Base-by-base conservation (phyloP, 805 yeast species). In the Candida wancherniae region DNA sequence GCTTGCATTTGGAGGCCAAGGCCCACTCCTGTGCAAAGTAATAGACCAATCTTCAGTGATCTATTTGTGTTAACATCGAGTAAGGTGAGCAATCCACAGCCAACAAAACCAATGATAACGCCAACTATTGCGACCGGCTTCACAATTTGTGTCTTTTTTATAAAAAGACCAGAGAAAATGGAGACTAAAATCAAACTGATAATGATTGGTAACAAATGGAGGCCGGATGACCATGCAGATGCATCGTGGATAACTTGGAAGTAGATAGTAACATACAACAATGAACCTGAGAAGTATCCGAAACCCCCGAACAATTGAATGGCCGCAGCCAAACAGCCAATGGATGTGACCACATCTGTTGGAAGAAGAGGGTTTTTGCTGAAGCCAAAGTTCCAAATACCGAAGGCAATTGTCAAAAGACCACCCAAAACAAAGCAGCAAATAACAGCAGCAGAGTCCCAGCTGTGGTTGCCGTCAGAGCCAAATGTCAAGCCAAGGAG, bases 1-100 rank as follows among this genome's bases (percentile, higher is more conserved):
- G 73, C 53, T 47, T 73, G 78, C 45, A 71, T 52, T 29, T 51
- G 54, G 10, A 68, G 19, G 3, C 81, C 82, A 25, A 63, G 47
- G 1, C 69, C 58, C 4, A 65, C 51, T 15, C 81, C 81, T 6
- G 58, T 45, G 4, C 69, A 40, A 15, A 72, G 65, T 33, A 69
- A 62, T 17, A 59, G 53, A 1, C 77, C 73, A 29, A 73, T 61
- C 35, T 64, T 57, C 15, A 45, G 31, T 1, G 64, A 45, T 3
- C 39, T 34, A 4, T 56, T 33, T 1, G 75, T 56, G 23, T 67
- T 52, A 8, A 52, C 55, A 1, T 50, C 46, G 18, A 74, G 55
- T 10, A 74, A 48, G 1, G 57, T 27, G 6, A 71, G 29, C 5
- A 69, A 24, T 2, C 77, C 80, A 20, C 52, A 38, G 6, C 76